These are phyloP conservation scores for Eucalyptus erythrocorys DNA, from an alignment of 345 rosid species.

Conservation along the genomic window DNA sequence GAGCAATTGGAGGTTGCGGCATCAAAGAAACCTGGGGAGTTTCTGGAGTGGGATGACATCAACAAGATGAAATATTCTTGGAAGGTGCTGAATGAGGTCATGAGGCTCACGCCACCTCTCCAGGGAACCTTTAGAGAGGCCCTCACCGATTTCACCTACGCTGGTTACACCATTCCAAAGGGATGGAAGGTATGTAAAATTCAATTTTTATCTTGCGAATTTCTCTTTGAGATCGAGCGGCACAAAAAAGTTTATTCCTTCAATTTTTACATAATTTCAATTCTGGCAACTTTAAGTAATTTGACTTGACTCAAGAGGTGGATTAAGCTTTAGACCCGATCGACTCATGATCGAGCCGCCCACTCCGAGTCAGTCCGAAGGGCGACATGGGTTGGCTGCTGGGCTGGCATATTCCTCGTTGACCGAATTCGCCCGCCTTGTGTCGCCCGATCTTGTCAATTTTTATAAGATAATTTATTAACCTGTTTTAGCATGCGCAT, in stretches of 20 bases:
- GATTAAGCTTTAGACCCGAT: background rate
- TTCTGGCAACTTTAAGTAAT: background rate
- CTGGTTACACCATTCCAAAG: conserved; percentile 40
- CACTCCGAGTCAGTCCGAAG: background rate
- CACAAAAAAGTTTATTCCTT: background rate
- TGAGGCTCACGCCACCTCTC: conserved; percentile 40
- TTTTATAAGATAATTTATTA: background rate
- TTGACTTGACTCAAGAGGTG: background rate
- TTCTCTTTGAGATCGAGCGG: background rate
- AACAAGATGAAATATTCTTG: conserved; percentile 43
- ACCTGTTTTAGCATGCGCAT: background rate
- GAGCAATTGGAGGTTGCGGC: conserved; percentile 25
- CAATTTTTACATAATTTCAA: background rate
- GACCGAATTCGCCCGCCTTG: background rate
- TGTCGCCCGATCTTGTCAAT: background rate
- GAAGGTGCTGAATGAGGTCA: conserved; percentile 31
- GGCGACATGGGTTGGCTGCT: background rate
- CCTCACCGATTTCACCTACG: conserved; percentile 26
- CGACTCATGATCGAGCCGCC: background rate
- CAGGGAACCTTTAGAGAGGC: conserved; percentile 49
- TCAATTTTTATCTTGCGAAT: background rate
- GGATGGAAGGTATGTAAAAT: conserved; percentile 32
- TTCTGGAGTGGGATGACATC: conserved; percentile 32
- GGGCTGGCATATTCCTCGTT: background rate
- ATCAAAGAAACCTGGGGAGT: conserved; percentile 12